These are phyloP conservation scores for Nigrograna mackinnonii DNA, from an alignment of 2,329 filamentous ascomycete species.

Conservation along the genomic window DNA sequence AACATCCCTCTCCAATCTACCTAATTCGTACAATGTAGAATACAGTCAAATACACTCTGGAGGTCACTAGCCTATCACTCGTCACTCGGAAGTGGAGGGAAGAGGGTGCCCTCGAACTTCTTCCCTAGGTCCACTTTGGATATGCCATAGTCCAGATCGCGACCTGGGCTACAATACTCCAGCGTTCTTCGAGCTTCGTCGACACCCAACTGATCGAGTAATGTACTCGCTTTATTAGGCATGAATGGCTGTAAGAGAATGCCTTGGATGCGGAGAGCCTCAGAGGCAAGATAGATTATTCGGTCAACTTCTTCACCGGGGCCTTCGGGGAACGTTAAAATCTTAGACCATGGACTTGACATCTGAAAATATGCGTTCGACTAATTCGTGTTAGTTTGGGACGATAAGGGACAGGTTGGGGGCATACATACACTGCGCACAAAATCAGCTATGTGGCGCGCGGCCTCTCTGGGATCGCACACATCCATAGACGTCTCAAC, in stretches of 20 bases:
- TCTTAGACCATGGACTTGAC: slow-evolving; percentile 69
- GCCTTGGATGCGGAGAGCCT: slow-evolving; percentile 76
- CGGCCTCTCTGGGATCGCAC: slow-evolving; percentile 31
- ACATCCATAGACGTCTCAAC: slow-evolving; percentile 25
- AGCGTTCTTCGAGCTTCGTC: slow-evolving; percentile 63
- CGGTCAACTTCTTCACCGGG: slow-evolving; percentile 35
- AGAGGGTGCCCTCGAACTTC: slow-evolving; percentile 53
- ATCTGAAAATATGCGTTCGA: slow-evolving; percentile 70
- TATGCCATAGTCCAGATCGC: slow-evolving; percentile 72
- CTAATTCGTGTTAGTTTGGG: slow-evolving; percentile 41
- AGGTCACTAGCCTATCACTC: too few species aligned
- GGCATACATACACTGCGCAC: slow-evolving; percentile 26
- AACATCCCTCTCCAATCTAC: too few species aligned
- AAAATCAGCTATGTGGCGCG: slow-evolving; percentile 28
- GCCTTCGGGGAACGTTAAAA: slow-evolving; percentile 39
- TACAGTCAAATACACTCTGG: neutral
- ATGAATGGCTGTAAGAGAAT: slow-evolving; percentile 93
- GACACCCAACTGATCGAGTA: slow-evolving; percentile 82
- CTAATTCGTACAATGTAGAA: slow-evolving; percentile 1
- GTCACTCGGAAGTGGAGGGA: slow-evolving; percentile 44
- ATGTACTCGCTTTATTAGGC: slow-evolving; percentile 71
- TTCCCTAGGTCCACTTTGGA: slow-evolving; percentile 45
- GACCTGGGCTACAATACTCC: slow-evolving; percentile 62
- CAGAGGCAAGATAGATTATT: slow-evolving; percentile 71
- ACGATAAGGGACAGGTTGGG: neutral